A percentile compares a stretch with the other conserved stretches of the same genome.
Conservation (phyloP, 805 yeast genomes). For the Wickerhamomyces chaumierensis region DNA sequence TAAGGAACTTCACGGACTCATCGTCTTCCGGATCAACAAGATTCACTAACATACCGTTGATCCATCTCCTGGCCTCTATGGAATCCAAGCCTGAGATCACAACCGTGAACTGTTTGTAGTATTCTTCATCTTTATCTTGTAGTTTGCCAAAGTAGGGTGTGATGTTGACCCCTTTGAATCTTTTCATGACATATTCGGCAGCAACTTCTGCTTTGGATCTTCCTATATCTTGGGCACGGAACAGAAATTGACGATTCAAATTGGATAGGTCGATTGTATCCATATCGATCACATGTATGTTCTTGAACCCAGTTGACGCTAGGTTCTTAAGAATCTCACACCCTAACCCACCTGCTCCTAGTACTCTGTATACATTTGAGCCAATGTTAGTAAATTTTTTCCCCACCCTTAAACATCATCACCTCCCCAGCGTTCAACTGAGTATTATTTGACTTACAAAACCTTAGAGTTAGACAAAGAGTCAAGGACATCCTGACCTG, state of each 20-base stretch:
- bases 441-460: slow-evolving; percentile 16
- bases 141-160: slow-evolving; percentile 55
- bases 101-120: slow-evolving; percentile 56
- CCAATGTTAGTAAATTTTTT: too few species aligned
- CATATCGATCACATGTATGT: slow-evolving; percentile 77
- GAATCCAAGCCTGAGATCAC: slow-evolving; percentile 84
- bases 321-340: slow-evolving; percentile 80
- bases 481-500: slow-evolving; percentile 19
- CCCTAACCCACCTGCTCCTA: slow-evolving; percentile 95
- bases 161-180: slow-evolving; percentile 35
- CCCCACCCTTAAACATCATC: slow-evolving; percentile 2
- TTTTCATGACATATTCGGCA: slow-evolving; percentile 39
- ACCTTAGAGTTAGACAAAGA: slow-evolving; percentile 19
- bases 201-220: slow-evolving; percentile 77
- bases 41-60: slow-evolving; percentile 56
- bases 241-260: slow-evolving; percentile 83
- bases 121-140: slow-evolving; percentile 49
- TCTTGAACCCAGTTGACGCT: slow-evolving; percentile 60
- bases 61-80: slow-evolving; percentile 86
- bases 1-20: slow-evolving; percentile 46
- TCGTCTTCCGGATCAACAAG: slow-evolving; percentile 45
- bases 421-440: too few species aligned
- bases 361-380: slow-evolving; percentile 28
- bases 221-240: slow-evolving; percentile 72
- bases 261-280: slow-evolving; percentile 90